Conservation (phyloP, 352 stramenopile species). For the Thraustochytrium sp. region DNA sequence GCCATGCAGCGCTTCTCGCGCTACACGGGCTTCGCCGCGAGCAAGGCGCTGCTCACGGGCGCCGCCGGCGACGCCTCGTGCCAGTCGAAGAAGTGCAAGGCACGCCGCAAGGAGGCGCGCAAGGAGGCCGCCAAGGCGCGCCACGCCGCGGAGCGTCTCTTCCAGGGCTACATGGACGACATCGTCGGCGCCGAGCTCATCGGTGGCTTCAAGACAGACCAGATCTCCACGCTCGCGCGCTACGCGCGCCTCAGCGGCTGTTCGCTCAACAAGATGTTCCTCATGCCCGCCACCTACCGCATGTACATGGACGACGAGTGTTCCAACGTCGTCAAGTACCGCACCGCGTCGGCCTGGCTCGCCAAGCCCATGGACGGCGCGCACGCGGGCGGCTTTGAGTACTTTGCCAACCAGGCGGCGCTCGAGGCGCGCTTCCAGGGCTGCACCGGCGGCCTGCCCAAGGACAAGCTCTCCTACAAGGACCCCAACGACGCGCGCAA, state of each 20-base stretch:
- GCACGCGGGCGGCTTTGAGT: conserved; percentile 3
- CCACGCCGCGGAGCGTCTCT: conserved; percentile 13
- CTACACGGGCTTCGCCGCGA: conserved; percentile 30
- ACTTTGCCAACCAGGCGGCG: background rate
- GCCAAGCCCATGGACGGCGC: conserved; percentile 33
- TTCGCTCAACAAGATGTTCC: conserved; percentile 32
- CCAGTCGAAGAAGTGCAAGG: conserved; percentile 26
- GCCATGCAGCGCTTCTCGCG: conserved; percentile 31
- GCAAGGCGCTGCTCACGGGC: background rate
- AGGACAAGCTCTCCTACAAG: conserved; percentile 1
- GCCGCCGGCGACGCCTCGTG: background rate
- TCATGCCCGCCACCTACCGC: conserved; percentile 37
- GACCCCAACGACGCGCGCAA: background rate
- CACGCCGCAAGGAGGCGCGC: background rate
- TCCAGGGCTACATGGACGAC: conserved; percentile 21
- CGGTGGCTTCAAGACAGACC: conserved; percentile 22
- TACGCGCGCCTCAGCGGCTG: background rate
- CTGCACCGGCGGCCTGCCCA: background rate
- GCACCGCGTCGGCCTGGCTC: conserved; percentile 5
- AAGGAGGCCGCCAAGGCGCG: background rate
- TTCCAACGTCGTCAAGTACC: conserved; percentile 2
- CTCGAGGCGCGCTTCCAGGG: conserved; percentile 17
- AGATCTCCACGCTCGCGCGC: background rate
- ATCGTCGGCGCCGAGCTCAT: conserved; percentile 36
- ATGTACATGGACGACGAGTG: conserved; percentile 36